Evolutionary conservation across 2,329 filamentous ascomycete species (phyloP).

Genomic region (Phialophora tarda): DNA sequence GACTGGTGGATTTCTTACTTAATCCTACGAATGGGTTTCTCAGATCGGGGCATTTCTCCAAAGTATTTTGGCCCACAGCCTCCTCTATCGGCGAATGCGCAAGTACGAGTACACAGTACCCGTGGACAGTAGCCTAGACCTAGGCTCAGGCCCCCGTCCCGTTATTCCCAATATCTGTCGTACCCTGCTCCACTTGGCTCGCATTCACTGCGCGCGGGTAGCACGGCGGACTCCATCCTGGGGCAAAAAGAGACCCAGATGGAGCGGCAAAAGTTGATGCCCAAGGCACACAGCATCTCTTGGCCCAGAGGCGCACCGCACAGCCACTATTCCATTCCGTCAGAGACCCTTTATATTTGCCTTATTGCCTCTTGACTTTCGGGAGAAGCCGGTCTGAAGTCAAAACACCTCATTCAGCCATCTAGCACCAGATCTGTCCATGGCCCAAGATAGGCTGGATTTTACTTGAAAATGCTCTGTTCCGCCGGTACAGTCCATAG

Average conservation of each 20-base stretch:
- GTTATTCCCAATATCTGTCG: background rate
- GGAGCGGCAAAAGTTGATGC: background rate
- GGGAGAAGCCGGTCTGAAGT: background rate
- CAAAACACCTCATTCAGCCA: too few species aligned
- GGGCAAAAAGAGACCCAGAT: background rate
- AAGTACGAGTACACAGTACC: background rate
- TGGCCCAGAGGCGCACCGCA: too few species aligned
- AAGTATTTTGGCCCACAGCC: background rate
- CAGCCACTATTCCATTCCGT: background rate
- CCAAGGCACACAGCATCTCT: slow-evolving; percentile 6
- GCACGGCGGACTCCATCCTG: background rate
- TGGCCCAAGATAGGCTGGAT: background rate
- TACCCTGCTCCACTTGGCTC: slow-evolving; percentile 21
- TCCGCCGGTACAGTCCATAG: background rate
- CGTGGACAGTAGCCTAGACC: background rate
- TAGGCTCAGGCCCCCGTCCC: slow-evolving; percentile 3
- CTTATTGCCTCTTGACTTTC: background rate
- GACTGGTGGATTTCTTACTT: slow-evolving; percentile 19
- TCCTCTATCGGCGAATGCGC: background rate
- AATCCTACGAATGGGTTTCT: background rate
- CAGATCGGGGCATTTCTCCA: background rate
- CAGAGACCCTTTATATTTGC: background rate
- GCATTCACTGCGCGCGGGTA: background rate
- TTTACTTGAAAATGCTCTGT: background rate
- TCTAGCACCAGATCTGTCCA: background rate